Evolutionary conservation across 805 yeast genomes (phyloP).

Genomic region (Metschnikowia hibisci): DNA sequence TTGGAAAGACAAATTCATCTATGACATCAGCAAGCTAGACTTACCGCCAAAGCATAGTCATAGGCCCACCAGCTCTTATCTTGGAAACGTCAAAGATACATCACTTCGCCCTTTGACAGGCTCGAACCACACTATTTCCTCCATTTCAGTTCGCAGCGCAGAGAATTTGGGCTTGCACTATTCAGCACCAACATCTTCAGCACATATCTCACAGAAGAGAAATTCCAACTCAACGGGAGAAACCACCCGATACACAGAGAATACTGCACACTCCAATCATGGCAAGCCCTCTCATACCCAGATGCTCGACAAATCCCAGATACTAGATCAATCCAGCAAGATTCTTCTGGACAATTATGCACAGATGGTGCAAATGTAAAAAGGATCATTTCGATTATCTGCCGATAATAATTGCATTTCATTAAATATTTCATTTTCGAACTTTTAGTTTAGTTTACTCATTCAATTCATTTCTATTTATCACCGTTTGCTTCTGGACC

Average conservation of each 20-base stretch:
- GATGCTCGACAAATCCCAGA: too few relatives aligned
- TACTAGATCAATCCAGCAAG: too few relatives aligned
- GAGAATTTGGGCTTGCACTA: not conserved
- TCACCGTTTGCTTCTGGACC: slow-evolving; percentile 26
- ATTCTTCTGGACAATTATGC: too few relatives aligned
- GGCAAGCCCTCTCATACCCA: too few relatives aligned
- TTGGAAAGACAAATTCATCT: slow-evolving; percentile 10
- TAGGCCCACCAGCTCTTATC: slow-evolving; percentile 11
- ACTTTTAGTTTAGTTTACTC: not conserved
- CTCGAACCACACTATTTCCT: slow-evolving; percentile 30
- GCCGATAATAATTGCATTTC: not conserved
- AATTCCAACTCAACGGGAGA: not conserved
- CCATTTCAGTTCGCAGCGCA: slow-evolving; percentile 7
- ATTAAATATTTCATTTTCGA: not conserved
- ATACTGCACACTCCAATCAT: not conserved
- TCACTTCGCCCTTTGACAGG: slow-evolving; percentile 30
- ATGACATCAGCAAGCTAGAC: slow-evolving; percentile 23
- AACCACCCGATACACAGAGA: slow-evolving; percentile 1
- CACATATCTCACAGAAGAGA: not conserved
- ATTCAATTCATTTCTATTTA: not conserved
- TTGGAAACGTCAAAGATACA: slow-evolving; percentile 17
- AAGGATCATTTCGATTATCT: too few relatives aligned
- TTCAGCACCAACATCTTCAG: not conserved
- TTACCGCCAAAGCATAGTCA: slow-evolving; percentile 13
- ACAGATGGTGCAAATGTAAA: too few relatives aligned